phyloP scores from a whole-genome alignment of 371 early-diverging fungal genomes.

The Mortierella polycephala region DNA sequence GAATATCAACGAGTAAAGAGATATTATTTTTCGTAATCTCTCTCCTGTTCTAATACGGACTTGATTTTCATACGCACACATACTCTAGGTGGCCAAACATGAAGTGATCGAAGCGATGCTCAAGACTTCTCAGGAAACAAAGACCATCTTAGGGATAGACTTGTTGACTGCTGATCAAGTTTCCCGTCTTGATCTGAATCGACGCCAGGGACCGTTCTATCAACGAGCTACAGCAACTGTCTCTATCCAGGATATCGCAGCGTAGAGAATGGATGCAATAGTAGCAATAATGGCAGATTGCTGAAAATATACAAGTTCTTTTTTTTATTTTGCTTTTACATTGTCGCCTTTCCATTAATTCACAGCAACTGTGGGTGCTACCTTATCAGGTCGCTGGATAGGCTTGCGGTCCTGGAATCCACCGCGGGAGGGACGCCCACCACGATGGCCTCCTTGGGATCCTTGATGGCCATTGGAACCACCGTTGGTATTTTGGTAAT shows the following conservation, averaged over 20 bases:
- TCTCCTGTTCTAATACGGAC: too few relatives aligned
- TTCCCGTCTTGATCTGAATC: constrained; percentile 25
- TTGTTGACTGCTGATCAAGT: constrained; percentile 35
- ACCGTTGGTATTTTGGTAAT: background rate
- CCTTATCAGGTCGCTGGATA: constrained; percentile 35
- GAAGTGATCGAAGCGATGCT: constrained; percentile 42
- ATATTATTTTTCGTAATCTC: too few relatives aligned
- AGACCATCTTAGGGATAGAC: constrained; percentile 1
- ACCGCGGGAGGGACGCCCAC: constrained; percentile 30
- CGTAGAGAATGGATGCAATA: constrained; percentile 4
- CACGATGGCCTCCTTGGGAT: constrained; percentile 36
- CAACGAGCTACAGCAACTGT: constrained; percentile 50
- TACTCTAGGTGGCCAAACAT: constrained; percentile 36
- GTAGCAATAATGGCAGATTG: background rate
- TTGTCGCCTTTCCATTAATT: constrained; percentile 13
- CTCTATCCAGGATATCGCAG: constrained; percentile 38
- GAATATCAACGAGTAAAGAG: too few relatives aligned
- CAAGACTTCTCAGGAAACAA: constrained; percentile 12
- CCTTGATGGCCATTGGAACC: constrained; percentile 33
- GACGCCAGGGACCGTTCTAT: constrained; percentile 48
- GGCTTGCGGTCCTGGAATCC: constrained; percentile 43
- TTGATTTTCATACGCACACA: too few relatives aligned
- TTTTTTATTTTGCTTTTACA: constrained; percentile 9
- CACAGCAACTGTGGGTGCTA: constrained; percentile 38
- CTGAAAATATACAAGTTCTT: constrained; percentile 8